Percentiles rank a stretch among this genome's conserved stretches.
These are phyloP conservation scores for Tilletia walkeri DNA, from an alignment of 1,284 basidiomycete species.

Conservation along the genomic window DNA sequence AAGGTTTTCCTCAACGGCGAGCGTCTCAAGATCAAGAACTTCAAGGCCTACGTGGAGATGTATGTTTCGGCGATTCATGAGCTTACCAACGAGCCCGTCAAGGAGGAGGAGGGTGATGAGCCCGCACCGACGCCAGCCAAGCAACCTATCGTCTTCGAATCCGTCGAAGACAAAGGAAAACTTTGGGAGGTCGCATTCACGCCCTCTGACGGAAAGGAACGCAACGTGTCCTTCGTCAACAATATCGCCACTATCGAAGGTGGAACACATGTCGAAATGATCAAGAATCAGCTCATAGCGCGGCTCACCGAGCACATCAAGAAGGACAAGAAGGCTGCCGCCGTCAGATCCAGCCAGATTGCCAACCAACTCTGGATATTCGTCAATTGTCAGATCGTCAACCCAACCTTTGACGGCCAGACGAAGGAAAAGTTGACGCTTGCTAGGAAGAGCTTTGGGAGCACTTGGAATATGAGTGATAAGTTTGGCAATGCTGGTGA, in stretches of 20 bases:
- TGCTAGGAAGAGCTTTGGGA: constrained; percentile 80
- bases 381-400: constrained; percentile 93
- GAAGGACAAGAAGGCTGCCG: constrained; percentile 86
- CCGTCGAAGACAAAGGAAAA: constrained; percentile 62
- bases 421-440: constrained; percentile 96
- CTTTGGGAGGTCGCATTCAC: constrained; percentile 98
- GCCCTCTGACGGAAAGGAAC: constrained; percentile 79
- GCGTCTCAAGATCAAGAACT: constrained; percentile 86
- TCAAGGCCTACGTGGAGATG: constrained; percentile 97
- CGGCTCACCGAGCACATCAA: constrained; percentile 70
- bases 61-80: constrained; percentile 63
- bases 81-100: constrained; percentile 40
- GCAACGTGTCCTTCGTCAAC: constrained; percentile 96
- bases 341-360: constrained; percentile 87
- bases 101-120: constrained; percentile 61
- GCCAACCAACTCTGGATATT: constrained; percentile 99
- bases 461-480: constrained; percentile 82
- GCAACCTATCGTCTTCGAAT: constrained; percentile 78
- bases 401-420: constrained; percentile 98
- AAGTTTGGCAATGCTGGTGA: constrained; percentile 93
- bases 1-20: constrained; percentile 94
- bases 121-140: constrained; percentile 72
- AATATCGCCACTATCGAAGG: constrained; percentile 96
- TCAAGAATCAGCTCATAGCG: constrained; percentile 87
- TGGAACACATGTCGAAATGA: constrained; percentile 84